These are phyloP conservation scores for Penicillium sp. DNA, from an alignment of 2,329 filamentous ascomycete species.

Conservation along the genomic window DNA sequence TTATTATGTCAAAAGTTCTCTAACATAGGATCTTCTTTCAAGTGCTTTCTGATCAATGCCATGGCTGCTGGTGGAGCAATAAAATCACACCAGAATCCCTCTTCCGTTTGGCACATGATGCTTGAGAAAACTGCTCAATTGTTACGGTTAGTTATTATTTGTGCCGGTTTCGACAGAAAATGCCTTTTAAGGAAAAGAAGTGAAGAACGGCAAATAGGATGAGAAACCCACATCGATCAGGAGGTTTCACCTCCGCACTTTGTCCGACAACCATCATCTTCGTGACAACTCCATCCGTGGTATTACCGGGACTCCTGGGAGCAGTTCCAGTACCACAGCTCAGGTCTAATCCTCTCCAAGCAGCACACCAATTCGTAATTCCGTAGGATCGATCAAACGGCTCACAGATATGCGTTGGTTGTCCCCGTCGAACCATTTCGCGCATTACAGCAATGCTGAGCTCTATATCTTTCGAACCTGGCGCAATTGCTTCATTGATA, in stretches of 20 bases:
- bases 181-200: neutral
- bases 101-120: neutral
- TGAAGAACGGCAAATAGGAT: neutral
- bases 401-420: neutral
- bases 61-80: neutral
- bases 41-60: neutral
- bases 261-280: neutral
- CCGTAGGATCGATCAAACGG: constrained; percentile 1
- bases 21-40: neutral
- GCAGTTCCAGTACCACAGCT: neutral
- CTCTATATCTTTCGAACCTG: neutral
- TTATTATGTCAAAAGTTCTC: neutral
- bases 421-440: neutral
- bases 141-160: neutral
- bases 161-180: neutral
- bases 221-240: neutral
- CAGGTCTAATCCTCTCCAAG: constrained; percentile 2
- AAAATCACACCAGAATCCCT: constrained; percentile 1
- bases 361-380: constrained; percentile 1
- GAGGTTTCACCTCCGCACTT: neutral
- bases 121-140: neutral
- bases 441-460: neutral
- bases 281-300: neutral
- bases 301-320: neutral
- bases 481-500: neutral